A percentile compares a stretch with the other conserved stretches of the same genome.
Evolutionary conservation across 805 yeast genomes (phyloP).

Genomic region (Saccharomyces paradoxus): DNA sequence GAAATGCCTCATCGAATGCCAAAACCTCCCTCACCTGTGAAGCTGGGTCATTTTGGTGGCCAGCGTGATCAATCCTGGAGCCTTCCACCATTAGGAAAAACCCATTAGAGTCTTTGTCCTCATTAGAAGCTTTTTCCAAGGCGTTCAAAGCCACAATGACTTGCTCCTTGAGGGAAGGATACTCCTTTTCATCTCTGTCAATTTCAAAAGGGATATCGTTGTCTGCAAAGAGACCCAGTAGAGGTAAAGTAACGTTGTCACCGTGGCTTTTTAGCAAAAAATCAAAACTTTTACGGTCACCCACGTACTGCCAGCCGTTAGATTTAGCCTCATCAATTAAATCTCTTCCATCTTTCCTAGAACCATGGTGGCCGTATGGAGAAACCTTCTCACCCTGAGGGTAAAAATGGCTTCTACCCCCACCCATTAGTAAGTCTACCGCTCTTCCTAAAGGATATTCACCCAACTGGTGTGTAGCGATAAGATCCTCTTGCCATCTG

Average conservation of each 20-base stretch:
- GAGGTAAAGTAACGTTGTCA: constrained; percentile 59
- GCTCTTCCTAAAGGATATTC: constrained; percentile 66
- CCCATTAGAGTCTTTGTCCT: constrained; percentile 58
- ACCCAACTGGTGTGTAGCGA: constrained; percentile 84
- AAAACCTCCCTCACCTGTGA: constrained; percentile 88
- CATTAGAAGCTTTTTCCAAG: constrained; percentile 49
- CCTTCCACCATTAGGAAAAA: constrained; percentile 86
- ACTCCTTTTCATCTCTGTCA: constrained; percentile 52
- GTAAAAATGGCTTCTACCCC: constrained; percentile 80
- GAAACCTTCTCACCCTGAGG: constrained; percentile 32
- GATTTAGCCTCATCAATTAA: constrained; percentile 54
- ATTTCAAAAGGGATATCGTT: constrained; percentile 78
- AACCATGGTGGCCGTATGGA: constrained; percentile 35
- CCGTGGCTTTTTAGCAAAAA: constrained; percentile 39
- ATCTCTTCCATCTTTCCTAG: constrained; percentile 64
- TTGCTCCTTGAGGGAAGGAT: constrained; percentile 77
- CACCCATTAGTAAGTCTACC: constrained; percentile 83
- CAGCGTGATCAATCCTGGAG: constrained; percentile 91
- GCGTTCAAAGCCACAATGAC: constrained; percentile 66
- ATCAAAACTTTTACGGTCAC: constrained; percentile 54
- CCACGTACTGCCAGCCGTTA: constrained; percentile 54
- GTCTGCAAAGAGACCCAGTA: constrained; percentile 67
- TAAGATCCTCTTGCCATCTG: constrained; percentile 72
- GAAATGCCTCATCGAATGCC: constrained; percentile 77
- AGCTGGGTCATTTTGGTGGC: constrained; percentile 88